Conservation (phyloP, 257 asterid genomes). For the Ophiorrhiza pumila region DNA sequence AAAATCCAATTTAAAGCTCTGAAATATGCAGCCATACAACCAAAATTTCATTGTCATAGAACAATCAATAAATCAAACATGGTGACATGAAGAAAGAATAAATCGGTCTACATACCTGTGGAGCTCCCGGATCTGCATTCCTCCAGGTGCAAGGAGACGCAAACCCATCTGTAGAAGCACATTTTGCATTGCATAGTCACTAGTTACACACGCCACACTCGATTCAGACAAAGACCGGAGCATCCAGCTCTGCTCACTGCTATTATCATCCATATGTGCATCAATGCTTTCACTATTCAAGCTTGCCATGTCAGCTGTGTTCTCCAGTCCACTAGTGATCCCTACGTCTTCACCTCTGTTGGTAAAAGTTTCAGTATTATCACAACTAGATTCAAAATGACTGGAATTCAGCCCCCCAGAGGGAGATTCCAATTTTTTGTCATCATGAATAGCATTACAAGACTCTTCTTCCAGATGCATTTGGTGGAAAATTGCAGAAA, state of each 20-base stretch:
- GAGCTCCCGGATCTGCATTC: constrained; percentile 97
- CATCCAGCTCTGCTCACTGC: constrained; percentile 97
- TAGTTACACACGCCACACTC: constrained; percentile 85
- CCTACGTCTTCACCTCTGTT: constrained; percentile 26
- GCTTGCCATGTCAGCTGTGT: constrained; percentile 37
- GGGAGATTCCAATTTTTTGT: constrained; percentile 13
- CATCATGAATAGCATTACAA: constrained; percentile 23
- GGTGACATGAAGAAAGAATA: constrained; percentile 2
- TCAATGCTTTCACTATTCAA: constrained; percentile 42
- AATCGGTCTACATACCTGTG: constrained; percentile 48
- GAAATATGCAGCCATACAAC: neutral
- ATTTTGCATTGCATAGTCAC: constrained; percentile 97
- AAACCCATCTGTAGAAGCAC: constrained; percentile 95
- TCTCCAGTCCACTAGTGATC: constrained; percentile 36
- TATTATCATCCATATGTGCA: constrained; percentile 53
- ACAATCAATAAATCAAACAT: neutral
- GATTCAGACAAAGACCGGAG: constrained; percentile 86
- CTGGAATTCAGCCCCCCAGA: constrained; percentile 15
- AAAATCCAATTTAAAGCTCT: neutral
- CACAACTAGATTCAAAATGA: constrained; percentile 24
- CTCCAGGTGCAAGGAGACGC: constrained; percentile 96
- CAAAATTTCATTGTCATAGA: neutral
- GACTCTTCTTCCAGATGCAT: constrained; percentile 60
- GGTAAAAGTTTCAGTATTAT: constrained; percentile 14
- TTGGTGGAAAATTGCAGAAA: constrained; percentile 44